Conservation (phyloP, 2,329 filamentous ascomycete genomes). For the Akanthomyces uredinophilus region DNA sequence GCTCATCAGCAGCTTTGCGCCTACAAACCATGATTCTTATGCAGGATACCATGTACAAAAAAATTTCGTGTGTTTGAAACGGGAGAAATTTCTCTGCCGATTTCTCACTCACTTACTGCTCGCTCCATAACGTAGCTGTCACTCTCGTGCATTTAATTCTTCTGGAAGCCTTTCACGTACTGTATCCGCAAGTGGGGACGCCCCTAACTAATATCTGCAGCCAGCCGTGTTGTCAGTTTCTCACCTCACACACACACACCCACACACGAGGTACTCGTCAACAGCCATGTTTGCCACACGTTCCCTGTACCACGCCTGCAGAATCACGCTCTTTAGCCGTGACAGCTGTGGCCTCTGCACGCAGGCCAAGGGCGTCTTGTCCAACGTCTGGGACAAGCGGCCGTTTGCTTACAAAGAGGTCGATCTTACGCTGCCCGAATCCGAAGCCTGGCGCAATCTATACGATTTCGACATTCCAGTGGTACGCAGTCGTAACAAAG, state of each 20-base stretch:
- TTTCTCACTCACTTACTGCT: not conserved
- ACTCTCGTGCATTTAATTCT: not conserved
- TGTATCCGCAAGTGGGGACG: not conserved
- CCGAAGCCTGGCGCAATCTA: conserved; percentile 61
- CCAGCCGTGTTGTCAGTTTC: too few species aligned
- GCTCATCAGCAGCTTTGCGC: too few species aligned
- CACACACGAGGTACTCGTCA: too few species aligned
- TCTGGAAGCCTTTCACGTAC: not conserved
- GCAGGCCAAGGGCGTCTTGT: conserved; percentile 62
- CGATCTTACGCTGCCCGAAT: conserved; percentile 59
- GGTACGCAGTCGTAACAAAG: conserved; percentile 45
- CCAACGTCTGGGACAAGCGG: conserved; percentile 59
- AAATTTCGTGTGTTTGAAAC: too few species aligned
- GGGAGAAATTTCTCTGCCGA: too few species aligned
- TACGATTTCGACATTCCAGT: conserved; percentile 83
- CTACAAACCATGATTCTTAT: too few species aligned
- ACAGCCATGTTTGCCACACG: conserved; percentile 45
- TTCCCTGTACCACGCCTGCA: conserved; percentile 46
- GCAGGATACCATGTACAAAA: not conserved
- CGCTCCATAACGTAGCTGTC: not conserved
- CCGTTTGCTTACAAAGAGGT: conserved; percentile 66
- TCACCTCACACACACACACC: not conserved
- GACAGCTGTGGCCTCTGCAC: conserved; percentile 66
- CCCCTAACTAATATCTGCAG: not conserved
- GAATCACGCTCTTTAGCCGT: conserved; percentile 72